These are phyloP conservation scores for Aspergillus jensenii DNA, from an alignment of 2,329 filamentous ascomycete species.

Conservation along the genomic window DNA sequence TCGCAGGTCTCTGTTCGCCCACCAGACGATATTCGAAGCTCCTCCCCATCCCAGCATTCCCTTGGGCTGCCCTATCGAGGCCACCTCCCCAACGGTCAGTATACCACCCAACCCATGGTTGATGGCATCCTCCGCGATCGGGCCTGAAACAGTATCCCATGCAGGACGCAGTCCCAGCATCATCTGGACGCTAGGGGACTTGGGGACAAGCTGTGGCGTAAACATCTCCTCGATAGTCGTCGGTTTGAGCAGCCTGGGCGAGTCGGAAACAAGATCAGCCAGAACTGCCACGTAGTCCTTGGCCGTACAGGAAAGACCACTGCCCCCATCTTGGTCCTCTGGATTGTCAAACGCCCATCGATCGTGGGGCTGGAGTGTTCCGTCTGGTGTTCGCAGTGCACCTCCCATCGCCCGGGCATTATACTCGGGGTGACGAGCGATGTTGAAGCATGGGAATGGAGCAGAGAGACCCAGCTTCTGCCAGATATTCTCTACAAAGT, in stretches of 20 bases:
- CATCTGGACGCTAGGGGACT: not conserved
- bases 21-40: slow-evolving; percentile 8
- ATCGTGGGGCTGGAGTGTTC: not conserved
- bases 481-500: slow-evolving; percentile 4
- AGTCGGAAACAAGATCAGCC: not conserved
- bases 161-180: slow-evolving; percentile 2
- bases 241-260: not conserved
- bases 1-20: slow-evolving; percentile 1
- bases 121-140: not conserved
- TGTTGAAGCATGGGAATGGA: slow-evolving; percentile 1
- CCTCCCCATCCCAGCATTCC: slow-evolving; percentile 9
- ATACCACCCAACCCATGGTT: slow-evolving; percentile 8
- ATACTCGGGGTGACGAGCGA: not conserved
- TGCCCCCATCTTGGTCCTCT: slow-evolving; percentile 1
- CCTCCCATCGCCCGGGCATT: not conserved
- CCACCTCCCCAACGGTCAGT: not conserved
- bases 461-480: not conserved
- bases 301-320: not conserved
- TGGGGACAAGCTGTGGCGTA: not conserved
- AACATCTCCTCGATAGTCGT: slow-evolving; percentile 7
- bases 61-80: slow-evolving; percentile 3
- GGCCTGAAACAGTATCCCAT: slow-evolving; percentile 1
- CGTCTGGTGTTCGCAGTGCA: not conserved
- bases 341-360: not conserved
- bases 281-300: not conserved